phyloP scores from a whole-genome alignment of 2,329 filamentous ascomycete species.

The Paecilomyces dactylethromorphus region DNA sequence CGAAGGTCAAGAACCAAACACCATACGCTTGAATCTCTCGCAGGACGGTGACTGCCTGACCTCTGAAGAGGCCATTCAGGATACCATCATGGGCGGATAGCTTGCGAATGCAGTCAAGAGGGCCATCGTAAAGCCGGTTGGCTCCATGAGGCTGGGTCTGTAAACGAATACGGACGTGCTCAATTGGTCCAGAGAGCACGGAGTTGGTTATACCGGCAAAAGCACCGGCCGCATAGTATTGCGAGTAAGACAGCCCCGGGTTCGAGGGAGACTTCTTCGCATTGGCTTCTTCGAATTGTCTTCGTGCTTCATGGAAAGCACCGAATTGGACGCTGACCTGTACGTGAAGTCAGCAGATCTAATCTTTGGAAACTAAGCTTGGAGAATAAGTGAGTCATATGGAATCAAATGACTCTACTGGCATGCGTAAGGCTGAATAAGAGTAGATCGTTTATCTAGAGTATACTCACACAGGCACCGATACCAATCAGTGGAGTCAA shows the following conservation, averaged over 20 bases:
- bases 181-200: conserved; percentile 81
- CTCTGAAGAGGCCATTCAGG: conserved; percentile 73
- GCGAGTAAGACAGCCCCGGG: conserved; percentile 61
- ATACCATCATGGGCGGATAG: conserved; percentile 64
- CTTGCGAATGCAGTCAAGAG: conserved; percentile 84
- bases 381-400: not conserved
- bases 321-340: conserved; percentile 90
- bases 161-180: conserved; percentile 91
- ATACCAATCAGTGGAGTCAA: conserved; percentile 92
- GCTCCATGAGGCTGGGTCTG: conserved; percentile 93
- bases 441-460: not conserved
- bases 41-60: conserved; percentile 74
- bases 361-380: too few species aligned
- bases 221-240: conserved; percentile 87
- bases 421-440: not conserved
- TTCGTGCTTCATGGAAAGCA: conserved; percentile 87
- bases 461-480: conserved; percentile 70
- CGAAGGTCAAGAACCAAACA: conserved; percentile 89
- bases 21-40: conserved; percentile 95
- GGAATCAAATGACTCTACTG: not conserved
- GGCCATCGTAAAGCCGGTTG: conserved; percentile 70
- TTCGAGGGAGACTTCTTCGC: conserved; percentile 34
- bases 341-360: conserved; percentile 3
- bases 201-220: conserved; percentile 91
- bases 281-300: conserved; percentile 75